Base-by-base conservation (phyloP, 73 alveolate species). In the Paramecium pentaurelia region DNA sequence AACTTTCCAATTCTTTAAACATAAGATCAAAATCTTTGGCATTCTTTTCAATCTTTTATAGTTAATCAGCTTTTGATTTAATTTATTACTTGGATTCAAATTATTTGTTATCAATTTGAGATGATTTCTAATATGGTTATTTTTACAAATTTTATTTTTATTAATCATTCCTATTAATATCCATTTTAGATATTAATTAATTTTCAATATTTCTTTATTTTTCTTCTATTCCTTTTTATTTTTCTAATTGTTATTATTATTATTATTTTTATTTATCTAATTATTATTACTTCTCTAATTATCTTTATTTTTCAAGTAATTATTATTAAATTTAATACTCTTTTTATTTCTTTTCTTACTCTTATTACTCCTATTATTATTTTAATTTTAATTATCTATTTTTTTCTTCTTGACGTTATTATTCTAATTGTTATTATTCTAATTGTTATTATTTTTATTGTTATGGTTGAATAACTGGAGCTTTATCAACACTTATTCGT, bases 401-500 rank as follows among this genome's bases (percentile, higher is more conserved):
- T 47, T 27, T 47, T 47, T 47, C 60, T 47, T 47, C 60, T 47
- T 47, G 14, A 9, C 25, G 60, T 47, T 47, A 47, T 8, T 47
- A 47, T 47, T 47, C 60, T 47, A 11, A 47, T 14, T 47, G 11
- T 47, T 47, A 47, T 47, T 47, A 47, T 47, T 47, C n/a, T n/a
- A n/a, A 47, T 14, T 47, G 11, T 47, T 47, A 47, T 47, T 47
- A 47, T 47, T 47, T 47, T 47, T 47, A 47, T 47, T 47, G 6
- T 47, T 47, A 47, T 47, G 60, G 60, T 47, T 47, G 14, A 47
- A 14, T 27, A 1, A 11, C 22, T 18, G 77, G 77, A 1, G 20
- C 36, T 60, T 77, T 77, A 18, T 77, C 89, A 36, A 77, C 89
- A 42, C 89, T 77, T 9, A 18, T 77, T 8, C 71, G 89, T 42